A percentile compares a stretch with the other conserved stretches of the same genome.
These are phyloP conservation scores for Excoecaria cochinchinensis DNA, from an alignment of 345 rosid species.

Conservation along the genomic window DNA sequence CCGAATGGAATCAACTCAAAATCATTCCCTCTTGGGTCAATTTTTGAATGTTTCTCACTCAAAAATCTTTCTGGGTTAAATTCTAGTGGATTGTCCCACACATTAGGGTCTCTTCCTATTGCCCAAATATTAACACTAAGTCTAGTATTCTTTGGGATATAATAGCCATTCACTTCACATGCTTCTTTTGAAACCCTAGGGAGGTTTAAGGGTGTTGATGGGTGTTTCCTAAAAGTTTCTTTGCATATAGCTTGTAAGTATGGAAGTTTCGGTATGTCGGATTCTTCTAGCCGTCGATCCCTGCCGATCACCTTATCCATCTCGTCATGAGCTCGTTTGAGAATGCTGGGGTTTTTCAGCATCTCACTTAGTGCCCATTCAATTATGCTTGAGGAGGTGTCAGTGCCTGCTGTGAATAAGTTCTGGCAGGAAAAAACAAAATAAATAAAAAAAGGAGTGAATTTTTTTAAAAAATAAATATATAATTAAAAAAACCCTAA, in stretches of 20 bases:
- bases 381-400: conserved; percentile 57
- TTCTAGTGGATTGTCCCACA: conserved; percentile 48
- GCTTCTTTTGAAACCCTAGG: conserved; percentile 42
- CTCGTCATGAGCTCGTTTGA: conserved; percentile 51
- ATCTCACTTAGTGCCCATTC: conserved; percentile 63
- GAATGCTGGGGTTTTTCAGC: conserved; percentile 38
- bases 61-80: conserved; percentile 53
- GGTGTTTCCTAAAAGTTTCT: conserved; percentile 56
- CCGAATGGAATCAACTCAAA: conserved; percentile 63
- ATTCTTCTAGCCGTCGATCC: conserved; percentile 47
- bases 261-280: conserved; percentile 49
- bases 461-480: neutral
- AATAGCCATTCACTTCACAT: conserved; percentile 43
- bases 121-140: conserved; percentile 62
- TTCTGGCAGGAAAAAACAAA: conserved; percentile 29
- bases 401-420: conserved; percentile 62
- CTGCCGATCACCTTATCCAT: conserved; percentile 62
- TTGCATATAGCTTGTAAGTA: conserved; percentile 57
- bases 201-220: conserved; percentile 51
- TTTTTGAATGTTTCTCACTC: conserved; percentile 25
- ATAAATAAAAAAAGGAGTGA: neutral
- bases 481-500: no score
- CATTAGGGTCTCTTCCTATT: conserved; percentile 54
- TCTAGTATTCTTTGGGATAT: conserved; percentile 41
- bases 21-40: conserved; percentile 45